Conservation (phyloP, 345 rosid genomes). For the Bretschneidera sinensis region DNA sequence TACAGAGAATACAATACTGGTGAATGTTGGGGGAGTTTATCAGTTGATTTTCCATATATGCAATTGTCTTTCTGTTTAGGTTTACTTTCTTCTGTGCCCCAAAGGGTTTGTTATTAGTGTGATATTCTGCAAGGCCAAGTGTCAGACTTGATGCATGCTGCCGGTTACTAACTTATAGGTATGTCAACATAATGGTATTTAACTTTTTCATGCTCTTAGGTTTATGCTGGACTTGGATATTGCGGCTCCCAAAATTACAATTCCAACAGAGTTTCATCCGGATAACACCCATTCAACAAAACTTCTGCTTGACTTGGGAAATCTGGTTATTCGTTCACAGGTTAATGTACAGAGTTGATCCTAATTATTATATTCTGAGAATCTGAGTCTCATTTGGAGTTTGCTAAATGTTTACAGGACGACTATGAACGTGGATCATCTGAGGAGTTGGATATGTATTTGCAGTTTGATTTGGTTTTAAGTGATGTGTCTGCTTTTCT, state of each 20-base stretch:
- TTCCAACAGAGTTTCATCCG: slow-evolving; percentile 87
- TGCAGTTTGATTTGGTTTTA: slow-evolving; percentile 88
- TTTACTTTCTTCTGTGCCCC: not conserved
- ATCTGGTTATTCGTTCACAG: slow-evolving; percentile 83
- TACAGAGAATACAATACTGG: no score
- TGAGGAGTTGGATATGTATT: slow-evolving; percentile 62
- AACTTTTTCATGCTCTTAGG: slow-evolving; percentile 40
- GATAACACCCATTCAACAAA: slow-evolving; percentile 67
- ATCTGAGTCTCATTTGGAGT: slow-evolving; percentile 9
- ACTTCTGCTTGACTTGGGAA: slow-evolving; percentile 94
- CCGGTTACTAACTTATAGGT: not conserved
- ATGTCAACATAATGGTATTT: not conserved
- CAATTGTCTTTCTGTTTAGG: no score
- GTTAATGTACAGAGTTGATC: slow-evolving; percentile 31
- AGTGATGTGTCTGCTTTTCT: slow-evolving; percentile 91
- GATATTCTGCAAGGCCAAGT: not conserved
- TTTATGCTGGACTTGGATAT: slow-evolving; percentile 92
- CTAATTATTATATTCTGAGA: slow-evolving; percentile 3
- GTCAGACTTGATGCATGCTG: not conserved
- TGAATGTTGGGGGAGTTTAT: no score
- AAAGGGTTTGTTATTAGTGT: not conserved
- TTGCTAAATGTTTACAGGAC: slow-evolving; percentile 52
- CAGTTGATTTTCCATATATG: no score
- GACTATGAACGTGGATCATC: slow-evolving; percentile 44
- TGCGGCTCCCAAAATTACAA: slow-evolving; percentile 97